A percentile compares a stretch with the other conserved stretches of the same genome.
Evolutionary conservation across 2,329 filamentous ascomycete species (phyloP).

Genomic region (Penicillium crustosum): DNA sequence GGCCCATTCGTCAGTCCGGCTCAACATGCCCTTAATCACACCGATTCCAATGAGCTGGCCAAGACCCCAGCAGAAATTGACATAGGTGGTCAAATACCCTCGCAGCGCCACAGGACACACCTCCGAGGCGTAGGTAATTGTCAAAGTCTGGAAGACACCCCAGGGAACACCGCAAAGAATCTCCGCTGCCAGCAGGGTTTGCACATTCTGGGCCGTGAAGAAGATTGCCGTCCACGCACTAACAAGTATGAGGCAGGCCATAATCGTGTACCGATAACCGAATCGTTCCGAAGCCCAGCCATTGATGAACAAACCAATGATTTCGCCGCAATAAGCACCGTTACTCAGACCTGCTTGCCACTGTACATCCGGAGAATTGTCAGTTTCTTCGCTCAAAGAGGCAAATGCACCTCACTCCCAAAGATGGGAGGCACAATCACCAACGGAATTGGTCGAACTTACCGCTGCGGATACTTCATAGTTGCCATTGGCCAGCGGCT

Average conservation of each 20-base stretch:
- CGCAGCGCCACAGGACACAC: slow-evolving; percentile 49
- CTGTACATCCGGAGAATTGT: slow-evolving; percentile 24
- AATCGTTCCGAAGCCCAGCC: slow-evolving; percentile 53
- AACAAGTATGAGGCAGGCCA: slow-evolving; percentile 48
- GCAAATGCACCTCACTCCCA: background rate
- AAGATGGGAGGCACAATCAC: background rate
- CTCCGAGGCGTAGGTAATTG: slow-evolving; percentile 49
- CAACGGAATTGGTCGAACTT: slow-evolving; percentile 16
- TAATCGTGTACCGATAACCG: slow-evolving; percentile 54
- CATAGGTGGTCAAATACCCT: slow-evolving; percentile 48
- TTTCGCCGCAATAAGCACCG: slow-evolving; percentile 46
- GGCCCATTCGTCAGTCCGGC: slow-evolving; percentile 50
- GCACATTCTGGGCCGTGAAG: slow-evolving; percentile 52
- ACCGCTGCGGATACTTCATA: slow-evolving; percentile 44
- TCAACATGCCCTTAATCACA: slow-evolving; percentile 51
- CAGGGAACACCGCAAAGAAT: slow-evolving; percentile 54
- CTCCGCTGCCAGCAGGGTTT: slow-evolving; percentile 51
- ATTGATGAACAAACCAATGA: slow-evolving; percentile 54
- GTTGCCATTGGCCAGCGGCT: slow-evolving; percentile 30
- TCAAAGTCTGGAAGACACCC: slow-evolving; percentile 54
- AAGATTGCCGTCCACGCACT: slow-evolving; percentile 52
- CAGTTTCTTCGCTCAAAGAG: slow-evolving; percentile 7
- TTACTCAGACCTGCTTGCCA: slow-evolving; percentile 50
- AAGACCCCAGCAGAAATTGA: slow-evolving; percentile 50
- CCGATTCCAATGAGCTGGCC: slow-evolving; percentile 54